Conservation (phyloP, 306 rosid genomes). For the Trifolium dubium region DNA sequence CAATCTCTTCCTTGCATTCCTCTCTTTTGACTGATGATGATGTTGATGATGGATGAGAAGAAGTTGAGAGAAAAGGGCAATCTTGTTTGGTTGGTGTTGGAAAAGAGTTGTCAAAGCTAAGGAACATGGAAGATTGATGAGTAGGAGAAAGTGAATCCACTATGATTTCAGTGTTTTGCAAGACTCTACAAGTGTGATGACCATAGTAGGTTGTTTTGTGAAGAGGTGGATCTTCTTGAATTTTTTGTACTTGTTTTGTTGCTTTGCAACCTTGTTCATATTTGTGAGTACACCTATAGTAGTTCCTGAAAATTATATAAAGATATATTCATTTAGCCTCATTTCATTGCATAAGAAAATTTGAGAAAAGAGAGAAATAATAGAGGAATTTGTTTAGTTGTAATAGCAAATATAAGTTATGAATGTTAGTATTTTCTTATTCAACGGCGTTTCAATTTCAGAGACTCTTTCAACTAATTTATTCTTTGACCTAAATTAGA, state of each 20-base stretch:
- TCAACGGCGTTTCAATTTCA: no score
- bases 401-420: no score
- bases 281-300: conserved; percentile 82
- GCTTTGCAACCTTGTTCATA: conserved; percentile 70
- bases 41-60: conserved; percentile 19
- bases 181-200: conserved; percentile 58
- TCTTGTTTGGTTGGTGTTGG: conserved; percentile 29
- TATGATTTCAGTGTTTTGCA: conserved; percentile 49
- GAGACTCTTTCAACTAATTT: background rate
- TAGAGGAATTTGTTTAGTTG: background rate
- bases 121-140: conserved; percentile 37
- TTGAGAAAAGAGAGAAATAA: background rate
- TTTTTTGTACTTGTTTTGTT: conserved; percentile 70
- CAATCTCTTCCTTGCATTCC: conserved; percentile 39
- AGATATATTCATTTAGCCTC: conserved; percentile 27
- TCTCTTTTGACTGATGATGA: conserved; percentile 18
- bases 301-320: conserved; percentile 50
- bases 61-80: conserved; percentile 40
- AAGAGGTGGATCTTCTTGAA: conserved; percentile 58
- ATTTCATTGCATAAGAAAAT: background rate
- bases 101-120: conserved; percentile 54
- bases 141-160: conserved; percentile 44
- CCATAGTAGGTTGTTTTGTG: conserved; percentile 61
- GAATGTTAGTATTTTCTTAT: no score
- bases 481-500: background rate